Percentiles rank a stretch among this genome's conserved stretches.
Evolutionary conservation across 768 basidiomycete species (phyloP).

Genomic region (Xerocomus spinulosus): DNA sequence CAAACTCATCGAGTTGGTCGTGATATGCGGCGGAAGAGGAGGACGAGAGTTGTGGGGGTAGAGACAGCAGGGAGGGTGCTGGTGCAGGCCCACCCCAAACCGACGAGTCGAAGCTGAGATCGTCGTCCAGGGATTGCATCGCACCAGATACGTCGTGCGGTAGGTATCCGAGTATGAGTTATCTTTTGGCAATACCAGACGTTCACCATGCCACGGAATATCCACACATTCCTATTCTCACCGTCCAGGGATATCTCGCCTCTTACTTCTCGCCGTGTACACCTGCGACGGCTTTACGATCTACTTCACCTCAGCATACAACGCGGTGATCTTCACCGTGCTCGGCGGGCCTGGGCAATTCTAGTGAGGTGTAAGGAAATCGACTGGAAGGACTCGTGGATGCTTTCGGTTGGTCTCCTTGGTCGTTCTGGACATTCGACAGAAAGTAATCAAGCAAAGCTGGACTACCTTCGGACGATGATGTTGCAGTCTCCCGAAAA

Average conservation of each 20-base stretch:
- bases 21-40: conserved; percentile 27
- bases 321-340: conserved; percentile 57
- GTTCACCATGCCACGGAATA: conserved; percentile 19
- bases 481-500: conserved; percentile 66
- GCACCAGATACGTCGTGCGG: conserved; percentile 9
- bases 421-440: conserved; percentile 29
- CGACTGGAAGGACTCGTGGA: conserved; percentile 71
- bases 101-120: conserved; percentile 64
- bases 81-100: conserved; percentile 60
- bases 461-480: conserved; percentile 64
- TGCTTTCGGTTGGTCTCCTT: conserved; percentile 56
- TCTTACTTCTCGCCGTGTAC: conserved; percentile 57
- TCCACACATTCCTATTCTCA: conserved; percentile 58
- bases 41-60: conserved; percentile 18
- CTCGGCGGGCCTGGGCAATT: conserved; percentile 68
- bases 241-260: conserved; percentile 48
- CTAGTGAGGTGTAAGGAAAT: conserved; percentile 75
- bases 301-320: conserved; percentile 68
- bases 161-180: not conserved
- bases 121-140: conserved; percentile 57
- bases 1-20: conserved; percentile 50
- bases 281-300: conserved; percentile 72
- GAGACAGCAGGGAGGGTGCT: conserved; percentile 28
- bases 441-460: conserved; percentile 31
- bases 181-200: not conserved